Evolutionary conservation across 2,329 filamentous ascomycete species (phyloP).

Genomic region (Ophiostoma australiae): DNA sequence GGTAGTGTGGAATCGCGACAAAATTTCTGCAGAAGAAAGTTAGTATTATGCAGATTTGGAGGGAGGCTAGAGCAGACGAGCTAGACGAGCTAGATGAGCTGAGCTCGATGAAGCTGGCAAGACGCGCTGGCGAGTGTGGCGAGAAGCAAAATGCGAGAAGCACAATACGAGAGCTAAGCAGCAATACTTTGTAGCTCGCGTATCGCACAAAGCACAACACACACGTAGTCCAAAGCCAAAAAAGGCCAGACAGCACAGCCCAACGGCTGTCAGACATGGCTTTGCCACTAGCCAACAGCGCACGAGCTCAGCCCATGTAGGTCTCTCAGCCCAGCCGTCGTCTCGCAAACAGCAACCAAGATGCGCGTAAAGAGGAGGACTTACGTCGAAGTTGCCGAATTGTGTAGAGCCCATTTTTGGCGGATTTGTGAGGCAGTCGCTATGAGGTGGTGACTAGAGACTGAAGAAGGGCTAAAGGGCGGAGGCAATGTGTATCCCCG

Average conservation of each 20-base stretch:
- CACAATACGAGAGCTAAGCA: too few relatives aligned
- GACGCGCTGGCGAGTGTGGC: not conserved
- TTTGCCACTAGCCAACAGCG: not conserved
- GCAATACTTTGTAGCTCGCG: not conserved
- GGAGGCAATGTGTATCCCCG: conserved; percentile 2
- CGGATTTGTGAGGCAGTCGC: not conserved
- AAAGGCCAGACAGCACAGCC: not conserved
- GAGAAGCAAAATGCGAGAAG: not conserved
- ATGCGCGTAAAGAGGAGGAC: conserved; percentile 24
- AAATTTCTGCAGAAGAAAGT: conserved; percentile 57
- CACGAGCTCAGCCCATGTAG: conserved; percentile 9
- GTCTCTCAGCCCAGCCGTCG: conserved; percentile 14
- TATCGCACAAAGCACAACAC: not conserved
- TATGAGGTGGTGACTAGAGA: not conserved
- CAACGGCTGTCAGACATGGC: not conserved
- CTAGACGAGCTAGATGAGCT: not conserved
- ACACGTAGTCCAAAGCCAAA: not conserved
- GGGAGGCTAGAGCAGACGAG: not conserved
- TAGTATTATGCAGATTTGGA: not conserved
- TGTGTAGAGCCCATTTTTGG: conserved; percentile 55
- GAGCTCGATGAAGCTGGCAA: not conserved
- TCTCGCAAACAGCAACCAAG: not conserved
- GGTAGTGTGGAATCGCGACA: conserved; percentile 79
- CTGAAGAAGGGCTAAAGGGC: not conserved
- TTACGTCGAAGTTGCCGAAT: conserved; percentile 58